Evolutionary conservation across 768 basidiomycete species (phyloP), one percentile per base, ranked within the genome.

Genomic region (Mycena capillaripes): DNA sequence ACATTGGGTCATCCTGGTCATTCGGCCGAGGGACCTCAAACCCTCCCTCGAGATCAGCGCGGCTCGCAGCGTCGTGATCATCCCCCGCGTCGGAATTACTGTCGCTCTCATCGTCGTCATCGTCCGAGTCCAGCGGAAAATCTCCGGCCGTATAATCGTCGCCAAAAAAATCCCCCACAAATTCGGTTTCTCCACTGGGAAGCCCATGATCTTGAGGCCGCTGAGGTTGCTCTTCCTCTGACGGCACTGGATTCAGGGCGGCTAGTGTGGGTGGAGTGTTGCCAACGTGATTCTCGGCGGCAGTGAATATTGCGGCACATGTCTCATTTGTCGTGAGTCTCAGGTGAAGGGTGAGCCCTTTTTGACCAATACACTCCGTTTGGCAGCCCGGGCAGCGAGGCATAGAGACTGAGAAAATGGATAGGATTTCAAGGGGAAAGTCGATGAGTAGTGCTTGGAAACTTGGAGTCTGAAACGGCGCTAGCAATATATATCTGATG

Each of bases 291-390:
- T 2, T 14, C 25, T 65, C 64, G 12, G 64, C 64, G 7, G 64
- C 64, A 1, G 19, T 9, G 14, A 65, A 65, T 21, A 65, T 56
- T 4, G 64, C 64, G 6, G 23, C n/a, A 11, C 64, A 65, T 11
- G 52, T 19, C 16, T 55, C 64, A 12, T 55, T 55, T 14, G 25
- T 56, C 14, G 64, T 65, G 9, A 65, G 27, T 32, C 29, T 55
- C 10, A 65, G 38, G 38, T 65, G 64, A 14, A 65, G 64, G 36
- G 52, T 42, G 4, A 65, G n/a, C 17, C 53, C 52, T 16, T 65
- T 65, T 12, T 34, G 34, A 16, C 64, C 52, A 5, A 4, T 56
- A 14, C 52, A 65, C 0, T 55, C 38, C 16, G 27, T 44, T 10
- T 56, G n/a, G 27, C 64, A 65, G 25, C 64, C 53, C 2, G 52